Evolutionary conservation across 352 stramenopile genomes (phyloP).

Genomic region (Phytopythium mirpurense): DNA sequence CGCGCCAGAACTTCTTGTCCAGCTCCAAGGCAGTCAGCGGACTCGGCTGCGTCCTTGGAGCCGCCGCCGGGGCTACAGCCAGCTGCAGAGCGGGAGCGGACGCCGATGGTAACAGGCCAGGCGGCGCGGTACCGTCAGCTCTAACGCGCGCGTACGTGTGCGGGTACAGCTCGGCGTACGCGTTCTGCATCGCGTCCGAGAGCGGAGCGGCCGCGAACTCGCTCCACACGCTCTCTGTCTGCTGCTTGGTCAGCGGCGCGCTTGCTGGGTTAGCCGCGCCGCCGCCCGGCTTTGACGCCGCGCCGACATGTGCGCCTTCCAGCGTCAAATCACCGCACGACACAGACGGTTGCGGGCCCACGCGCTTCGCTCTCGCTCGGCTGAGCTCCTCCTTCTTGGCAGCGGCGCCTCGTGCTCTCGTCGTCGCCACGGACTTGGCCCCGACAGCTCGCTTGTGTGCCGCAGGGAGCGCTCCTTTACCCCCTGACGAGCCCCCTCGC

Average conservation of each 20-base stretch:
- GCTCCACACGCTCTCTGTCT: slow-evolving; percentile 36
- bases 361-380: not conserved
- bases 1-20: slow-evolving; percentile 60
- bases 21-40: slow-evolving; percentile 13
- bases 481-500: not conserved
- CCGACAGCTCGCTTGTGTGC: not conserved
- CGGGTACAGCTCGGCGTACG: slow-evolving; percentile 55
- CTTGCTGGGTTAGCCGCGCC: slow-evolving; percentile 7
- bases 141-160: slow-evolving; percentile 21
- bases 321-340: slow-evolving; percentile 9
- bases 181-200: slow-evolving; percentile 40
- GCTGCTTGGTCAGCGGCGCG: slow-evolving; percentile 22
- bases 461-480: not conserved
- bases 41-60: not conserved
- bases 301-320: slow-evolving; percentile 9
- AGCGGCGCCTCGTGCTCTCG: not conserved
- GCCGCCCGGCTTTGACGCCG: not conserved
- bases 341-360: not conserved
- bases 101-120: not conserved
- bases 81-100: not conserved
- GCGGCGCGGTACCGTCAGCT: not conserved
- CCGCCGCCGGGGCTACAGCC: not conserved
- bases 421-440: not conserved
- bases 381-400: not conserved
- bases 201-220: slow-evolving; percentile 31